Evolutionary conservation across 805 yeast genomes (phyloP).

Genomic region (Wickerhamiella occidentalis): DNA sequence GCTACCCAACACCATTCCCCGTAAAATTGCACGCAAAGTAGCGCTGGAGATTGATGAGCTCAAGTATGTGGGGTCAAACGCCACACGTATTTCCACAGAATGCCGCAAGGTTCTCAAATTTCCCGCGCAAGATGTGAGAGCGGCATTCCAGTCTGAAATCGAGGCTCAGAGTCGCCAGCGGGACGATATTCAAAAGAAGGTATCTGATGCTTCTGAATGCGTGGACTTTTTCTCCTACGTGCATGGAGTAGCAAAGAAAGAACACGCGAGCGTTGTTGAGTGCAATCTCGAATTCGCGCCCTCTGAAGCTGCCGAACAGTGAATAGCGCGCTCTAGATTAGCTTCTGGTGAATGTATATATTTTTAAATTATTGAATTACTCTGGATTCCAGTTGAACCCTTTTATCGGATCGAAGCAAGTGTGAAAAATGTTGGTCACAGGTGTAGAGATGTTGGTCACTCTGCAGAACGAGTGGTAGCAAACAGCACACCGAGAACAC

Average conservation of each 20-base stretch:
- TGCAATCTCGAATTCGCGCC: background rate
- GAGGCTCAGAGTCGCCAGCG: conserved; percentile 50
- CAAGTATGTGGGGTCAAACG: conserved; percentile 70
- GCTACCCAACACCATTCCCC: conserved; percentile 79
- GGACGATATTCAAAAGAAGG: conserved; percentile 39
- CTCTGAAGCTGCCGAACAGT: background rate
- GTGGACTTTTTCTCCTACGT: conserved; percentile 43
- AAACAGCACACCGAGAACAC: too few relatives aligned
- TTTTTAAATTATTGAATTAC: background rate
- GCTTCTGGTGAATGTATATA: too few relatives aligned
- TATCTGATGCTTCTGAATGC: conserved; percentile 46
- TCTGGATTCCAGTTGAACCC: too few relatives aligned
- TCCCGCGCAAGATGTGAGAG: conserved; percentile 73
- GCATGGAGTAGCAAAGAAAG: conserved; percentile 17
- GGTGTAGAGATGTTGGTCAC: too few relatives aligned
- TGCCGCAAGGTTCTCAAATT: conserved; percentile 66
- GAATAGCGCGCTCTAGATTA: too few relatives aligned
- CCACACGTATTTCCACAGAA: conserved; percentile 68
- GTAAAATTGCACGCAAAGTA: conserved; percentile 66
- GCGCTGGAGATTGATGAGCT: conserved; percentile 45
- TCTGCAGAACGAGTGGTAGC: too few relatives aligned
- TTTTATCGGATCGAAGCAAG: too few relatives aligned
- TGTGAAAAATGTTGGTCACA: too few relatives aligned
- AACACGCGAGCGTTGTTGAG: conserved; percentile 5
- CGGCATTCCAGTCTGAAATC: conserved; percentile 50